These are phyloP conservation scores for Candida ovalis DNA, from an alignment of 805 yeast genomes.

Conservation along the genomic window DNA sequence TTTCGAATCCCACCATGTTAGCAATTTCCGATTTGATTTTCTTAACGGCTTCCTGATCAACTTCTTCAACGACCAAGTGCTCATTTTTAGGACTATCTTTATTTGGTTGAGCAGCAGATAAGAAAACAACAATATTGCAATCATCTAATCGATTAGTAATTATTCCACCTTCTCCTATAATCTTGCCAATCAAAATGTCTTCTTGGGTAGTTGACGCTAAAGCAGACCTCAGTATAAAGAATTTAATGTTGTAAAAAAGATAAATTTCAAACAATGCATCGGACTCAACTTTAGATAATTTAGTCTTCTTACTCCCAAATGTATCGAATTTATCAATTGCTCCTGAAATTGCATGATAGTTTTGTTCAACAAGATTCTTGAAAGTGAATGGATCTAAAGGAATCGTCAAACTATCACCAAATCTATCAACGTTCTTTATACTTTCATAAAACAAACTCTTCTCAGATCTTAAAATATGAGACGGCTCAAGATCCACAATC, in stretches of 20 bases:
- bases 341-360: neutral
- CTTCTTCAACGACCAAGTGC: neutral
- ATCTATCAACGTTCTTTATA: constrained; percentile 44
- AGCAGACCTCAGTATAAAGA: constrained; percentile 28
- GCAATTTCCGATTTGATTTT: constrained; percentile 1
- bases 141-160: constrained; percentile 25
- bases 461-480: constrained; percentile 47
- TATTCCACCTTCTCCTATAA: constrained; percentile 45
- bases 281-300: neutral
- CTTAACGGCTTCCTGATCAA: constrained; percentile 4
- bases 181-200: constrained; percentile 19
- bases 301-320: neutral
- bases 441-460: constrained; percentile 26
- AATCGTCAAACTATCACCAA: constrained; percentile 58
- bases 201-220: constrained; percentile 6
- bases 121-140: constrained; percentile 38
- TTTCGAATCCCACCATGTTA: constrained; percentile 3
- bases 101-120: neutral
- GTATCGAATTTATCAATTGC: neutral
- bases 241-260: constrained; percentile 32
- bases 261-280: neutral
- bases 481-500: constrained; percentile 56
- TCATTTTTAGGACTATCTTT: neutral
- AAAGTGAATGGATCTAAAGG: constrained; percentile 26
- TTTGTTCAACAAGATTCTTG: constrained; percentile 10